Conservation (phyloP, 23 red algal species). For the Gracilaria gracilis region DNA sequence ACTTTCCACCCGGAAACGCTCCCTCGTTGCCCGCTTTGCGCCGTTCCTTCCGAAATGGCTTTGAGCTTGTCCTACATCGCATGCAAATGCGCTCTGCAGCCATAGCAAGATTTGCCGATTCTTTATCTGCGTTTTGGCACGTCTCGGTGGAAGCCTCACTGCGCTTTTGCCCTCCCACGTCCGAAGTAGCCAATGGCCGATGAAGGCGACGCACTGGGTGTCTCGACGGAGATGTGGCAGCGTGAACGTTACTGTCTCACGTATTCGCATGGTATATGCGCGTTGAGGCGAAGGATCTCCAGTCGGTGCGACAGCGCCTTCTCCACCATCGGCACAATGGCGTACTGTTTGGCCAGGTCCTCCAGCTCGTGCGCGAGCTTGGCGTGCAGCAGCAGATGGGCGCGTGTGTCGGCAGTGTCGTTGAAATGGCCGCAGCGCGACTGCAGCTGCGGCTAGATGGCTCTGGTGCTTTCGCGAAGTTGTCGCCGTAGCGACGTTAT, state of each 20-base stretch:
- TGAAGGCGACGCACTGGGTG: neutral
- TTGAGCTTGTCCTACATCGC: constrained; percentile 26
- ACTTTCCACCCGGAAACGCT: neutral
- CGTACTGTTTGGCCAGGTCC: neutral
- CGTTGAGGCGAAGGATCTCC: neutral
- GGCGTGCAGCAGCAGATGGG: neutral
- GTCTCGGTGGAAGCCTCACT: constrained; percentile 25
- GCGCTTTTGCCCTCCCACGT: constrained; percentile 3
- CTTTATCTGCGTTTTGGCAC: constrained; percentile 45
- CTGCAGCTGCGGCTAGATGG: neutral
- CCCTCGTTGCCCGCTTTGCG: neutral
- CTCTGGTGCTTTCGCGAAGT: neutral
- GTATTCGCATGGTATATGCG: neutral
- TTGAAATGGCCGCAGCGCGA: neutral
- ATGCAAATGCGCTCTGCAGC: constrained; percentile 35
- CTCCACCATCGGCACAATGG: neutral
- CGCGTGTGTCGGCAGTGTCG: neutral
- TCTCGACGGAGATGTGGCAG: neutral
- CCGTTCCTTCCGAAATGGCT: constrained; percentile 24
- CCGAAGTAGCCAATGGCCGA: neutral
- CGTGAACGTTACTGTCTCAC: neutral
- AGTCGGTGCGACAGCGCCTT: neutral
- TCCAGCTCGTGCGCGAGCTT: neutral
- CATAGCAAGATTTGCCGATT: constrained; percentile 33
- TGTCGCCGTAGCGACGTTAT: neutral